Evolutionary conservation across 2,329 filamentous ascomycete genomes (phyloP).

Genomic region (Calonectria hawksworthii): DNA sequence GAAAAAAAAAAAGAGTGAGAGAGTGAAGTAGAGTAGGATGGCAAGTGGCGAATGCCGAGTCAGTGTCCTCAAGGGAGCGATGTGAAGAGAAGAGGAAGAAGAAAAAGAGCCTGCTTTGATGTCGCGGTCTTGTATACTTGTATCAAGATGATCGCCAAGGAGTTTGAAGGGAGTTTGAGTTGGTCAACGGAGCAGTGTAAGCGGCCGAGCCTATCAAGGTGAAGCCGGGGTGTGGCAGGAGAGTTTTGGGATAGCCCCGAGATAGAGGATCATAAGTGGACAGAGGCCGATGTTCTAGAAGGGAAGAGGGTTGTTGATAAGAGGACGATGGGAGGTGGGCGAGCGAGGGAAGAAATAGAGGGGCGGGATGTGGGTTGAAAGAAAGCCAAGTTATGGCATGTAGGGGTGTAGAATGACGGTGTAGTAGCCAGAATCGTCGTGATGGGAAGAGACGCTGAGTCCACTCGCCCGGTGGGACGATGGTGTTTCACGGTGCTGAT

Average conservation of each 20-base stretch:
- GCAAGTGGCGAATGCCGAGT: not conserved
- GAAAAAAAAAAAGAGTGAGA: not conserved
- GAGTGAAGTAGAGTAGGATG: not conserved
- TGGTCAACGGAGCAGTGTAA: conserved; percentile 21
- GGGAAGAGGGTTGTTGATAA: not conserved
- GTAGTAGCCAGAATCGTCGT: conserved; percentile 4
- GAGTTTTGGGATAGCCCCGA: not conserved
- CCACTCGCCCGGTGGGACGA: conserved; percentile 33
- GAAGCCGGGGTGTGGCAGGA: not conserved
- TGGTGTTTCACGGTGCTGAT: conserved; percentile 30
- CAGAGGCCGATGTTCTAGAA: not conserved
- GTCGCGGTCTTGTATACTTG: not conserved
- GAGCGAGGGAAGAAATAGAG: conserved; percentile 2
- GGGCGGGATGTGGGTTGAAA: not conserved
- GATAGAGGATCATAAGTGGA: conserved; percentile 9
- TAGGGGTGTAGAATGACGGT: conserved; percentile 14
- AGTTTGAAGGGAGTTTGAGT: not conserved
- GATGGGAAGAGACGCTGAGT: conserved; percentile 14
- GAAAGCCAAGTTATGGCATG: not conserved
- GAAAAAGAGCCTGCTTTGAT: not conserved
- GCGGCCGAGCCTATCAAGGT: conserved; percentile 11
- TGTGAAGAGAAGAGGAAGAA: not conserved
- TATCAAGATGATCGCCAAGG: not conserved
- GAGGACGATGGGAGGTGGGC: not conserved
- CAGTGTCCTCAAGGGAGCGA: not conserved